A percentile compares a stretch with the other conserved stretches of the same genome.
These are phyloP conservation scores for Picochlorum sp. DNA, from an alignment of 139 green algal species.

Conservation along the genomic window DNA sequence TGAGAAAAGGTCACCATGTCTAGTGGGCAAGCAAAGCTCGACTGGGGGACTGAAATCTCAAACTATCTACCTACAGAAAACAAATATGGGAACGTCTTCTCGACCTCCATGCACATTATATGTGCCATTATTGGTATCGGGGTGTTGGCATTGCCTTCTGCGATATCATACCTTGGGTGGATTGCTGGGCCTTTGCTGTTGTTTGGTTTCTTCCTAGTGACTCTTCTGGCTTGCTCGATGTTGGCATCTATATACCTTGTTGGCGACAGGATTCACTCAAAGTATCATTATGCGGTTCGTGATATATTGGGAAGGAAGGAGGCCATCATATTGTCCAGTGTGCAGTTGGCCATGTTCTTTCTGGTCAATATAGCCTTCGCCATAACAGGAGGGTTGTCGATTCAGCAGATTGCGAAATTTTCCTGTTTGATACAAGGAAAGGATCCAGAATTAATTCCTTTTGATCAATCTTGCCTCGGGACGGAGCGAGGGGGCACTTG, in stretches of 20 bases:
- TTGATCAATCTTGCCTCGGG: conserved; percentile 14
- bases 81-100: not conserved
- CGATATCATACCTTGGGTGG: conserved; percentile 22
- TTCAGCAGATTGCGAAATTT: not conserved
- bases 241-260: conserved; percentile 1
- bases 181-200: conserved; percentile 24
- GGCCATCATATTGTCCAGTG: not conserved
- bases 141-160: conserved; percentile 23
- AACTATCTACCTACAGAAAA: too few species aligned
- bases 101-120: not conserved
- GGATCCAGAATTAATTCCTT: not conserved
- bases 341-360: not conserved
- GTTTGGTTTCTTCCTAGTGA: conserved; percentile 11
- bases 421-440: conserved; percentile 1
- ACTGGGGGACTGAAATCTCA: too few species aligned
- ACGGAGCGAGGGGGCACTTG: not conserved
- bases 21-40: too few species aligned
- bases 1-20: too few species aligned
- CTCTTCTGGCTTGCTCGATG: conserved; percentile 2
- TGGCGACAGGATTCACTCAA: not conserved
- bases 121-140: conserved; percentile 15
- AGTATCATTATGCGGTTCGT: conserved; percentile 8
- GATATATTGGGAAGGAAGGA: conserved; percentile 6
- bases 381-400: not conserved
- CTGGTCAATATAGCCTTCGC: not conserved